Base-by-base conservation (phyloP, 208 protist genomes). In the Leishmania mexicana region DNA sequence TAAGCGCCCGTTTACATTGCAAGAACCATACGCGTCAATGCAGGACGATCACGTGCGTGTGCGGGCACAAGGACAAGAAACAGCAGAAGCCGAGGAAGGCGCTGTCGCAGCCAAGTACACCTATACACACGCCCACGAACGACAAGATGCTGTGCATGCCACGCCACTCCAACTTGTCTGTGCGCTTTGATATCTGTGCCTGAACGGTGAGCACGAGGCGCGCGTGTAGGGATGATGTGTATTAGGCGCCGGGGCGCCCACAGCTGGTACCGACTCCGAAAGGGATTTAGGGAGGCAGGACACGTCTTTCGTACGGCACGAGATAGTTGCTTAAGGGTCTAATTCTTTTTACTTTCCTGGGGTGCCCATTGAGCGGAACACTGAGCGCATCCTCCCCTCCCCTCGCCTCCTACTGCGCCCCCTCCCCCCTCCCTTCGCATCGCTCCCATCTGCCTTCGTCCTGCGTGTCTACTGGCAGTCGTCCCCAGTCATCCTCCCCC, bases 1-100 rank as follows among this genome's bases (percentile, higher is more conserved):
- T 91, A 80, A 84, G 28, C 24, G 0, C n/a, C 67, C 68, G 1
- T 68, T 35, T 15, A 73, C 68, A 35, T 13, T 31, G 6, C 24
- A 73, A 15, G 31, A 11, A 28, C 31, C 47, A 47, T 5, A 42
- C 38, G 38, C n/a, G n/a, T 17, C 60, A 35, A 71, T 19, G 65
- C 19, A 24, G 19, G 47, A n/a, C 0, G 11, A 21, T 38, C 17
- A 17, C 60, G 60, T 40, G n/a, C 31, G 4, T 67, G 28, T 19
- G 60, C 38, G 38, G 38, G 38, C 65, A 8, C 19, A 71, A 17
- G 53, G 49, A 11, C 3, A 24, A 4, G 7, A 42, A 24, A 7
- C 42, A 6, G 21, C 19, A 73, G 42, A 5, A 47, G 42, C 24
- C 4, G 21, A 35, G 68, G 15, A 73, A 17, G 28, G 6, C 24